Conservation (phyloP, 2,329 filamentous ascomycete species). For the Lachnum nothofagi region DNA sequence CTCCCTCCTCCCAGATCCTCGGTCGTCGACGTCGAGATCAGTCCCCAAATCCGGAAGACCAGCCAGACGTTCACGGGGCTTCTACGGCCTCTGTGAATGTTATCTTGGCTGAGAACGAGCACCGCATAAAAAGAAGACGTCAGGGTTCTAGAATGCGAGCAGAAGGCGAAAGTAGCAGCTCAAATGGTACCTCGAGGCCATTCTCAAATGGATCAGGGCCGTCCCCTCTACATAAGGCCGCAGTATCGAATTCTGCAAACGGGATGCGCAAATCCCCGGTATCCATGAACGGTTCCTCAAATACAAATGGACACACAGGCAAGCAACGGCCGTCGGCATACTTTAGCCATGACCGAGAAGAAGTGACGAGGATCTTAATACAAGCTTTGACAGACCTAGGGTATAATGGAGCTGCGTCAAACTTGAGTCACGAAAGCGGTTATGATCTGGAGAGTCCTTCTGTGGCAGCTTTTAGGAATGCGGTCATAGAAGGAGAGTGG, state of each 20-base stretch:
- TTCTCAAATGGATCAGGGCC: constrained; percentile 52
- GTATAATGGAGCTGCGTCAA: constrained; percentile 70
- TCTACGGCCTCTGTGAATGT: constrained; percentile 21
- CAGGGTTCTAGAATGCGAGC: constrained; percentile 56
- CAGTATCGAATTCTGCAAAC: constrained; percentile 39
- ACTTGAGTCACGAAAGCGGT: constrained; percentile 74
- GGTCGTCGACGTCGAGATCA: constrained; percentile 51
- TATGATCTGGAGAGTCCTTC: constrained; percentile 80
- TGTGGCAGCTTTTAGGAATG: constrained; percentile 77
- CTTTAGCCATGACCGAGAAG: constrained; percentile 82
- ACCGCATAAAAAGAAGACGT: constrained; percentile 55
- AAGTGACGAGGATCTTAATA: constrained; percentile 87
- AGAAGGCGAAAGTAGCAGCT: constrained; percentile 49
- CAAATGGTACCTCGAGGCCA: constrained; percentile 50
- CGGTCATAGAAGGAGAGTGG: constrained; percentile 79
- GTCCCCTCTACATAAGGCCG: constrained; percentile 41
- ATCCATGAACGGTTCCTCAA: constrained; percentile 51
- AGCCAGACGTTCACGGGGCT: constrained; percentile 29
- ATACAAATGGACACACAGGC: constrained; percentile 27
- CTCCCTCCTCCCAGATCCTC: constrained; percentile 39
- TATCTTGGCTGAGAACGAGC: constrained; percentile 21
- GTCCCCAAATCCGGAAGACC: constrained; percentile 36
- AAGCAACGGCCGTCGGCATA: constrained; percentile 47
- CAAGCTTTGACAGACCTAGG: constrained; percentile 87
- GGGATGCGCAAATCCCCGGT: constrained; percentile 43